Conservation (phyloP, 2,329 filamentous ascomycete species). For the Myriosclerotinia duriaeana region DNA sequence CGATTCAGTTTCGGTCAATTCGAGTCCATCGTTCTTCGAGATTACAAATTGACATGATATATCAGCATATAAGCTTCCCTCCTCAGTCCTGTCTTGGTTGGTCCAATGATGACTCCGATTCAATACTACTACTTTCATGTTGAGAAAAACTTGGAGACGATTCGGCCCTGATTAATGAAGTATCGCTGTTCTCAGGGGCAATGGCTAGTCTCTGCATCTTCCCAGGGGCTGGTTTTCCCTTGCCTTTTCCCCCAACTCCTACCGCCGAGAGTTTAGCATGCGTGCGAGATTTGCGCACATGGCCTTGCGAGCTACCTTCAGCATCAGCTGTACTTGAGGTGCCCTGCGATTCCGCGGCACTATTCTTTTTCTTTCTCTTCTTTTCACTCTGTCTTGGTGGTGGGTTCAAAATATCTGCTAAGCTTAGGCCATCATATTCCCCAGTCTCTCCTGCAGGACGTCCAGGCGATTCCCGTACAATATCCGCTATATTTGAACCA, state of each 20-base stretch:
- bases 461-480: not conserved
- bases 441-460: not conserved
- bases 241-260: not conserved
- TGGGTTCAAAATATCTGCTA: slow-evolving; percentile 1
- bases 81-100: not conserved
- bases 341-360: no score
- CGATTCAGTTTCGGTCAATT: no score
- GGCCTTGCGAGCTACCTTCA: not conserved
- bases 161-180: not conserved
- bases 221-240: not conserved
- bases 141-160: slow-evolving; percentile 2
- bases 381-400: not conserved
- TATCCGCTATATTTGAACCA: not conserved
- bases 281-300: not conserved
- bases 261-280: not conserved
- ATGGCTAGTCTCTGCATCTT: not conserved
- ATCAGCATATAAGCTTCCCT: not conserved
- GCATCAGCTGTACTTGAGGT: not conserved
- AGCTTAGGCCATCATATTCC: not conserved
- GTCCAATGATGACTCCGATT: not conserved
- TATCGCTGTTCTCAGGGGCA: not conserved
- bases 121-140: not conserved
- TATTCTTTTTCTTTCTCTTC: not conserved
- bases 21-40: not conserved
- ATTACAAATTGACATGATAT: not conserved